Conservation (phyloP, 179 eudicot species). For the Heliamphora ciliata region DNA sequence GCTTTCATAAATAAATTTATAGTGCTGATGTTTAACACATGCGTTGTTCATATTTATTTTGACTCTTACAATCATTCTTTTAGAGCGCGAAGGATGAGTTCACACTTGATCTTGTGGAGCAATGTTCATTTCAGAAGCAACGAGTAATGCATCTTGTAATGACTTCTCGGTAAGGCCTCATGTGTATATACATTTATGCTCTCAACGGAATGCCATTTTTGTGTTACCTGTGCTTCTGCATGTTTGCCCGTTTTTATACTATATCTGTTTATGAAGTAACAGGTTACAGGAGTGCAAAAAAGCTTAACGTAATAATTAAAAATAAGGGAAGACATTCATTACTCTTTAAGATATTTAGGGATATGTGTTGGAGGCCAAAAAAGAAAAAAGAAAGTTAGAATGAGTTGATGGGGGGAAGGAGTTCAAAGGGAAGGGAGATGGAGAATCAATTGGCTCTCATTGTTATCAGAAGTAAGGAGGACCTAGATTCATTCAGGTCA, state of each 20-base stretch:
- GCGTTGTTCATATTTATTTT: neutral
- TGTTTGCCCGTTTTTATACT: neutral
- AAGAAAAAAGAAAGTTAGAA: neutral
- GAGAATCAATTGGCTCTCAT: no score
- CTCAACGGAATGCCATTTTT: neutral
- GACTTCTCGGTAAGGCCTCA: conserved; percentile 58
- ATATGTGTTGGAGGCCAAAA: neutral
- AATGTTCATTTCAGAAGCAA: conserved; percentile 89
- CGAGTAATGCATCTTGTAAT: conserved; percentile 81
- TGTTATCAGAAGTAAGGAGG: neutral
- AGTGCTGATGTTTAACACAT: neutral
- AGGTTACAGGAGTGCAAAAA: neutral
- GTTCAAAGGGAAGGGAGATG: neutral
- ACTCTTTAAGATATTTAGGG: neutral
- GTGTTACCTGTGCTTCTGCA: neutral
- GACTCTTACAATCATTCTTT: conserved; percentile 8
- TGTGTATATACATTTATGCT: neutral
- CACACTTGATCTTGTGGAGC: conserved; percentile 94
- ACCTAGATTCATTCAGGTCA: neutral
- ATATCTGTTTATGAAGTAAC: neutral
- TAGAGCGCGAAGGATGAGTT: conserved; percentile 93
- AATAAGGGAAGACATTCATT: neutral
- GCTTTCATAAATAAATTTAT: neutral
- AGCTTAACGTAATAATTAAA: neutral
- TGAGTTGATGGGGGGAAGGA: neutral